Base-by-base conservation (phyloP, 2,329 filamentous ascomycete genomes). In the Fonsecaea pedrosoi region DNA sequence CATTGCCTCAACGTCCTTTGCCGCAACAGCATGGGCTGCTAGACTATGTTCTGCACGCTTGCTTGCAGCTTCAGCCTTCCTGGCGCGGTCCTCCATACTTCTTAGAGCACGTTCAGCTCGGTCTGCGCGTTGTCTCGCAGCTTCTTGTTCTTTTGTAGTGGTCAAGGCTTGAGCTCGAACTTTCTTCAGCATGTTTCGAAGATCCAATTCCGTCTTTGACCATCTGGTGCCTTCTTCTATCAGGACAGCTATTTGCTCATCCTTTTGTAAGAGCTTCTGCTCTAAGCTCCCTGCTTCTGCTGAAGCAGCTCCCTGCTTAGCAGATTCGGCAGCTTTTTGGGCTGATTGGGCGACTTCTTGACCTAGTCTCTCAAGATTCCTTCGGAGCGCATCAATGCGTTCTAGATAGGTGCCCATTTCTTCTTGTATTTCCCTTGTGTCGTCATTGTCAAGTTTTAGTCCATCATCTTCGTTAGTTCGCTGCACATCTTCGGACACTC, bases 221-320 rank as follows among this genome's bases (percentile, higher is more conserved):
- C 98, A 84, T 71, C 90, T 93, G 73, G 95, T 91, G 0, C 96
- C 95, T 80, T 99, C 95, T 73, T 96, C 90, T 84, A 99, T 91
- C 12, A 99, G 82, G 55, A 94, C 82, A 2, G 94, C 92, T 73
- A 98, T 96, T 76, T 92, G 92, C 73, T 94, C 89, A 73, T 98
- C 94, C 75, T 93, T 96, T 74, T 96, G 93, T 0, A 92, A 91
- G 13, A 98, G 78, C 75, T 91, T 93, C 77, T 90, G 92, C 71
- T 96, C 91, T 1, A 83, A 65, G 64, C 89, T 91, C 5, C 90
- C 90, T 0, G 86, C 76, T 1, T 86, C 81, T 0, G 90, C 87
- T 30, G 84, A 81, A n/a, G 84, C 80, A 2, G 87, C 88, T 6
- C 88, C 85, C 71, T 88, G 87, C 74, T 89, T 90, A 1, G 95